Conservation (phyloP, 2,329 filamentous ascomycete species). For the Zasmidium citrigriseum region DNA sequence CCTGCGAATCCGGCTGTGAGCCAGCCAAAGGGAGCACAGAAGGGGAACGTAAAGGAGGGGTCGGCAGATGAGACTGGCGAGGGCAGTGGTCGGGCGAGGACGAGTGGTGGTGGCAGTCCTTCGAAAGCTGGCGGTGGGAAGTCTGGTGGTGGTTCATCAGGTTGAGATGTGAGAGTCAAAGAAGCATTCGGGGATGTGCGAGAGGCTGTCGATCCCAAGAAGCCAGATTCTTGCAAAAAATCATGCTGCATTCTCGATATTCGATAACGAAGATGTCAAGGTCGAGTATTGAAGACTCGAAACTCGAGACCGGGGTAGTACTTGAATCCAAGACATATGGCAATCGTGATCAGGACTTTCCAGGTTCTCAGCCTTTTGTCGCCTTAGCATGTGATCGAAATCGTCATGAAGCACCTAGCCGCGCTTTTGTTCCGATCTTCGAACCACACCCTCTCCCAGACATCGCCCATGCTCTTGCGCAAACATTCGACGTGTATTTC, state of each 20-base stretch:
- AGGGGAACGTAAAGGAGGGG: constrained; percentile 43
- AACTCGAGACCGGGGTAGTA: no score
- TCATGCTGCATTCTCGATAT: no score
- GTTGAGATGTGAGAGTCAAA: neutral
- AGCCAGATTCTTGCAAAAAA: no score
- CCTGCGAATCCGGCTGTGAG: constrained; percentile 63
- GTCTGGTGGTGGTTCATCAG: constrained; percentile 20
- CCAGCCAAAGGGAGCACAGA: constrained; percentile 45
- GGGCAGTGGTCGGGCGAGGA: constrained; percentile 26
- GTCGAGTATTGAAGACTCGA: no score
- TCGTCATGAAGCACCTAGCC: neutral
- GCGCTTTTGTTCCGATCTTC: neutral
- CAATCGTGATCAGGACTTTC: neutral
- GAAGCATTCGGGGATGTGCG: no score
- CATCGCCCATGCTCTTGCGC: neutral
- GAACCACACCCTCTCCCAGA: neutral
- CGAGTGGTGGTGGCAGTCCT: constrained; percentile 39
- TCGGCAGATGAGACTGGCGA: constrained; percentile 36
- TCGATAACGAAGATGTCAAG: no score
- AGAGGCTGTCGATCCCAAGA: no score
- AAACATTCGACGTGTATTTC: neutral
- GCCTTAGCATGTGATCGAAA: neutral
- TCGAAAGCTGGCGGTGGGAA: constrained; percentile 39
- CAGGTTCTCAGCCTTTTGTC: neutral
- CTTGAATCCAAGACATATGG: no score